These are phyloP conservation scores for Durio zibethinus DNA, from an alignment of 345 rosid species.

Conservation along the genomic window DNA sequence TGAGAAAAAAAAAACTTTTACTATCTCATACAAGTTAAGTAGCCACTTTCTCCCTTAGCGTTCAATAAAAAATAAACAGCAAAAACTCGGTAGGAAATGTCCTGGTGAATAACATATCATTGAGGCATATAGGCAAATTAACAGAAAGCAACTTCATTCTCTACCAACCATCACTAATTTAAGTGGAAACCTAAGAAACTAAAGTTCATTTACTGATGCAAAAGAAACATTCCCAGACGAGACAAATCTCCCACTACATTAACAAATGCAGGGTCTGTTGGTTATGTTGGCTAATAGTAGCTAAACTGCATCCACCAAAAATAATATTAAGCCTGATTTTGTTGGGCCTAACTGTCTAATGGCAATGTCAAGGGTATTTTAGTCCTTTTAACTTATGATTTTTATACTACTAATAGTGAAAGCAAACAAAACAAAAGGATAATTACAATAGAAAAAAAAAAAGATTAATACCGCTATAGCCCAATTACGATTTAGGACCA, in stretches of 20 bases:
- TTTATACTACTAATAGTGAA: neutral
- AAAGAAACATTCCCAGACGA: conserved; percentile 2
- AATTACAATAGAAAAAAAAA: neutral
- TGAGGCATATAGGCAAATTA: neutral
- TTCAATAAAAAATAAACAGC: neutral
- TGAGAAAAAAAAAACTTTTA: neutral
- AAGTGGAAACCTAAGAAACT: neutral
- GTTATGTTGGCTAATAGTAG: conserved; percentile 2
- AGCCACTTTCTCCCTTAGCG: neutral
- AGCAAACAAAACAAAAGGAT: neutral
- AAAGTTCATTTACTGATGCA: neutral
- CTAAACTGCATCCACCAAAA: neutral
- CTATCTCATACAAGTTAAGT: no score
- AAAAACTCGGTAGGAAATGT: neutral
- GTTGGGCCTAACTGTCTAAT: neutral
- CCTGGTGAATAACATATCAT: neutral
- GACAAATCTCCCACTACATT: neutral
- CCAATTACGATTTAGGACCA: no score
- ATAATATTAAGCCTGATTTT: neutral
- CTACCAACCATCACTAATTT: conserved; percentile 6
- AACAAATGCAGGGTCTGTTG: neutral
- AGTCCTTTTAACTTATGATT: conserved; percentile 4
- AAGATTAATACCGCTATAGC: neutral
- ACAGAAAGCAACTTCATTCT: neutral
- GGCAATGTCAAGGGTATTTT: conserved; percentile 8